Evolutionary conservation across 2,329 filamentous ascomycete species (phyloP).

Genomic region (Talaromyces funiculosus): DNA sequence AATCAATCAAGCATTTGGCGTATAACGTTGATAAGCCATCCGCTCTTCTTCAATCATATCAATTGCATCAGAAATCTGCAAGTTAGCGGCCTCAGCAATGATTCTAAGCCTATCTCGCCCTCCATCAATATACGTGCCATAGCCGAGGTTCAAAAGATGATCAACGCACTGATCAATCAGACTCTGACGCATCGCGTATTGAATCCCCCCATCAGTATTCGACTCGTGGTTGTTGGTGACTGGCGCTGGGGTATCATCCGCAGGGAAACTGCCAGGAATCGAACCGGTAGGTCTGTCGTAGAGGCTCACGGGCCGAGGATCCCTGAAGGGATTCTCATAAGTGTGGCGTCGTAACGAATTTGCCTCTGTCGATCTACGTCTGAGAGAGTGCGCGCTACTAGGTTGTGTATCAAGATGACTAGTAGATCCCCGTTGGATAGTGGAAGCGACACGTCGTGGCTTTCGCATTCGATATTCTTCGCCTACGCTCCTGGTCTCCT

Average conservation of each 20-base stretch:
- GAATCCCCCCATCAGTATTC: constrained; percentile 1
- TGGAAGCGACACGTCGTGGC: not conserved
- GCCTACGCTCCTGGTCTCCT: not conserved
- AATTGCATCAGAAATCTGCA: constrained; percentile 41
- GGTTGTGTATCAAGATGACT: constrained; percentile 22
- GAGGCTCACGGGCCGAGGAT: constrained; percentile 3
- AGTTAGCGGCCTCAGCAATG: constrained; percentile 42
- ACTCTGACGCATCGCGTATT: constrained; percentile 11
- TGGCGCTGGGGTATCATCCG: constrained; percentile 13
- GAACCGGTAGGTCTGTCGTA: constrained; percentile 4
- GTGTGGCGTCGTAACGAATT: constrained; percentile 17
- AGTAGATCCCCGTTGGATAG: constrained; percentile 20
- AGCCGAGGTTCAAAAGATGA: constrained; percentile 38
- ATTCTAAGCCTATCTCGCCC: constrained; percentile 36
- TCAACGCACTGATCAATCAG: constrained; percentile 35
- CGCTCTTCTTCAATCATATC: constrained; percentile 48
- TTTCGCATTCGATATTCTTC: not conserved
- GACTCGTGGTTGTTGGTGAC: not conserved
- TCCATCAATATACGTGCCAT: constrained; percentile 30
- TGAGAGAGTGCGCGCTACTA: constrained; percentile 15
- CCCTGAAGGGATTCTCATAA: not conserved
- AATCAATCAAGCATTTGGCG: constrained; percentile 14
- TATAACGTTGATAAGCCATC: constrained; percentile 33
- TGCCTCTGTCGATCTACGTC: constrained; percentile 27
- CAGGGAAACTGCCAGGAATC: constrained; percentile 25